These are phyloP conservation scores for Zygoascus hellenicus DNA, from an alignment of 1,139 yeast species.

Conservation along the genomic window DNA sequence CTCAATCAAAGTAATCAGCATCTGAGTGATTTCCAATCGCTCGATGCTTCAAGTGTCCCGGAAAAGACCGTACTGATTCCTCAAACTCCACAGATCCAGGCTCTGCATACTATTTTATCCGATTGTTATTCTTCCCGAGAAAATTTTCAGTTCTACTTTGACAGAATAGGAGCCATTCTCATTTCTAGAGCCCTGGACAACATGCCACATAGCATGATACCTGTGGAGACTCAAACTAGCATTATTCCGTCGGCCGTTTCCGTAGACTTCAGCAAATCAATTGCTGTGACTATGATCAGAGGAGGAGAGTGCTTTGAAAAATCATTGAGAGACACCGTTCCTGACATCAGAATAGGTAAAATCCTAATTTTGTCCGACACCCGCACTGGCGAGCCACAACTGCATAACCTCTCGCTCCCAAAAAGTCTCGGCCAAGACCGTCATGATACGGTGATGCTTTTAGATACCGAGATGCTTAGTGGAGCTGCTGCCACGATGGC, in stretches of 20 bases:
- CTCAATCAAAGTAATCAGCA: conserved; percentile 60
- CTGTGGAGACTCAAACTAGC: conserved; percentile 45
- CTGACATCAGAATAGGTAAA: conserved; percentile 76
- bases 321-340: conserved; percentile 67
- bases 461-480: conserved; percentile 83
- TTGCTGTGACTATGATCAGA: conserved; percentile 75
- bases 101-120: conserved; percentile 66
- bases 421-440: conserved; percentile 25
- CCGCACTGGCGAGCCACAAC: conserved; percentile 85
- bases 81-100: conserved; percentile 60
- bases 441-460: conserved; percentile 51
- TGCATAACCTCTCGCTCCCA: conserved; percentile 70
- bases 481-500: conserved; percentile 98
- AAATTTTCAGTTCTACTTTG: conserved; percentile 81
- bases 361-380: conserved; percentile 83
- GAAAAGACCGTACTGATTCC: conserved; percentile 38
- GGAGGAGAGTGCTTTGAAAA: conserved; percentile 91
- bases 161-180: conserved; percentile 66
- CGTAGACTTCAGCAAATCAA: conserved; percentile 42
- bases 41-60: conserved; percentile 37
- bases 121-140: conserved; percentile 52
- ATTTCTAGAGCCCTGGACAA: conserved; percentile 61
- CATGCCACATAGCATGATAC: conserved; percentile 19
- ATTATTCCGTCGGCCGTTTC: conserved; percentile 35
- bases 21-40: conserved; percentile 48